Evolutionary conservation across 1,284 basidiomycete genomes (phyloP).

Genomic region (Xerocomus minutiporus): DNA sequence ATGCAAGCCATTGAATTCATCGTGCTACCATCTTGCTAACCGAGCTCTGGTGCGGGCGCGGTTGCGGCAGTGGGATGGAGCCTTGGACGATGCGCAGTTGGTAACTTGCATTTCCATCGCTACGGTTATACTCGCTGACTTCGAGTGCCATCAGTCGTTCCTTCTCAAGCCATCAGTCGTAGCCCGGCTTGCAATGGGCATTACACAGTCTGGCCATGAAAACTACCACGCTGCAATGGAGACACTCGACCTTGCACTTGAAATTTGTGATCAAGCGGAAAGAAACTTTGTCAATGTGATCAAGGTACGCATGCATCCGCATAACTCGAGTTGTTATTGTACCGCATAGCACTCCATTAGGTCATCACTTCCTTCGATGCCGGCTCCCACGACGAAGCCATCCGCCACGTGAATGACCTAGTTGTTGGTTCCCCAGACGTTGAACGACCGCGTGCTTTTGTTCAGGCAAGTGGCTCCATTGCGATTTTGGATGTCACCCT

Average conservation of each 20-base stretch:
- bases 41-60: constrained; percentile 17
- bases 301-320: constrained; percentile 11
- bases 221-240: constrained; percentile 1
- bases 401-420: constrained; percentile 2
- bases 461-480: constrained; percentile 11
- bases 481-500: neutral
- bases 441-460: constrained; percentile 4
- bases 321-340: neutral
- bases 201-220: neutral
- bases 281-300: constrained; percentile 11
- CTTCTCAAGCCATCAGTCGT: constrained; percentile 3
- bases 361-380: constrained; percentile 13
- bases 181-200: constrained; percentile 10
- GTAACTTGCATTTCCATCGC: constrained; percentile 5
- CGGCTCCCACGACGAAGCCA: constrained; percentile 3
- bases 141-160: constrained; percentile 9
- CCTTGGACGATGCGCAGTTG: constrained; percentile 14
- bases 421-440: constrained; percentile 1
- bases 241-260: constrained; percentile 5
- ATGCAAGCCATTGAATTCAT: neutral
- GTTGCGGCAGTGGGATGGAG: constrained; percentile 7
- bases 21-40: constrained; percentile 14
- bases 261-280: constrained; percentile 3
- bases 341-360: constrained; percentile 3
- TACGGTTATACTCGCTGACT: neutral